These are phyloP conservation scores for Leucocoprinus birnbaumii DNA, from an alignment of 768 basidiomycete genomes.

Conservation along the genomic window DNA sequence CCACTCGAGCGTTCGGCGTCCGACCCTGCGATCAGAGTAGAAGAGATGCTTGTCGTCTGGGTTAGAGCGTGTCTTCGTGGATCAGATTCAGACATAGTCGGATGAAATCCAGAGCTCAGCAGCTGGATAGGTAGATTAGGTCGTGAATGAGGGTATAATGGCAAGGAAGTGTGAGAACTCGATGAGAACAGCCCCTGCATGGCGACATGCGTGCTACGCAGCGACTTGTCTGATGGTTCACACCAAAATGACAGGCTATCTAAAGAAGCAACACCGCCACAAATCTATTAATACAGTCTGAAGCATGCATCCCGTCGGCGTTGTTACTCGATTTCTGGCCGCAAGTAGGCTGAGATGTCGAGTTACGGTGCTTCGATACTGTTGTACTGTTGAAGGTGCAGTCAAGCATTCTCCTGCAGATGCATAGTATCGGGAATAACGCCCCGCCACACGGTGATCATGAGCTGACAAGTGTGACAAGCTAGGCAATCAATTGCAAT, in stretches of 20 bases:
- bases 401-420: no score
- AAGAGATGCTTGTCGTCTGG: not conserved
- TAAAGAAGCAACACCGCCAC: not conserved
- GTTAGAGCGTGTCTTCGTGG: not conserved
- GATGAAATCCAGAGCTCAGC: not conserved
- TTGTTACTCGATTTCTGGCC: no score
- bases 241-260: not conserved
- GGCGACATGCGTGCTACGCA: slow-evolving; percentile 1
- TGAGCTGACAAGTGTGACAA: no score
- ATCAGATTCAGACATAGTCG: not conserved
- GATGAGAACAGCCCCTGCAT: not conserved
- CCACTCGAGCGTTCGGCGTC: not conserved
- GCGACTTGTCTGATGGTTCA: not conserved
- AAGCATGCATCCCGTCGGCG: no score
- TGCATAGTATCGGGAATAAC: no score
- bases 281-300: no score
- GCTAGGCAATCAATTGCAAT: not conserved
- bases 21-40: not conserved
- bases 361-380: no score
- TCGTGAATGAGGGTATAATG: not conserved
- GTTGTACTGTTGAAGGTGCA: no score
- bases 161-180: not conserved
- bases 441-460: no score
- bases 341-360: no score
- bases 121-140: not conserved